Base-by-base conservation (phyloP, 2,329 filamentous ascomycete species). In the Verticillium klebahnii region DNA sequence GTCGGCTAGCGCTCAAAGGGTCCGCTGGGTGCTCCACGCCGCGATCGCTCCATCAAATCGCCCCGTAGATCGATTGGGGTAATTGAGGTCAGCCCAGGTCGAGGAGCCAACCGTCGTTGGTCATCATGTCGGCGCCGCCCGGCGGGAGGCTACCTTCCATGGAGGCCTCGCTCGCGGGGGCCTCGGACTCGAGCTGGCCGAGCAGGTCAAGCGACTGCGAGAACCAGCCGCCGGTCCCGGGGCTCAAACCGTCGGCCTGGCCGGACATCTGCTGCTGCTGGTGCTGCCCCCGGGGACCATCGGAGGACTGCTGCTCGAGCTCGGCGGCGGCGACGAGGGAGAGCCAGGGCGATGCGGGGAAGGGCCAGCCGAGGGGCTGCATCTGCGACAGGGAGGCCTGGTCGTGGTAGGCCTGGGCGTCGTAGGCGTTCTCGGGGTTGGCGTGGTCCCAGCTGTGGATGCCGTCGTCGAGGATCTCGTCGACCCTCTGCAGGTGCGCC, bases 381-480 rank as follows among this genome's bases (percentile, higher is more conserved):
- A 50, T 50, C 45, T 50, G 45, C n/a, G 45, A 19, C 45, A 50
- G 23, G 45, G 45, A 7, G 19, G 45, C 45, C 19, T 50, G 45
- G 45, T 50, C 45, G 5, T 50, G 45, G 45, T 50, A 50, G n/a
- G 45, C 45, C 15, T 14, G 25, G 9, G n/a, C 4, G 7, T 31
- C 14, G 19, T 11, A 19, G 6, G 39, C 31, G 23, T 19, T 39
- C 32, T 19, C 34, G 6, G 34, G 12, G 37, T n/a, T 32, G 39
- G 34, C 34, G 5, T 61, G 52, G 7, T 56, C 56, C 63, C 63
- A 64, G 12, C 9, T 4, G 6, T 23, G 11, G n/a, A 50, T 50
- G 45, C 19, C 62, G 9, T 60, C 59, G 19, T 61, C 64, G 19
- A 61, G 29, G 8, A 65, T 50, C 40, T 65, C 62, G n/a, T 64